Evolutionary conservation across 2,329 filamentous ascomycete species (phyloP).

Genomic region (Hypoxylon sp.): DNA sequence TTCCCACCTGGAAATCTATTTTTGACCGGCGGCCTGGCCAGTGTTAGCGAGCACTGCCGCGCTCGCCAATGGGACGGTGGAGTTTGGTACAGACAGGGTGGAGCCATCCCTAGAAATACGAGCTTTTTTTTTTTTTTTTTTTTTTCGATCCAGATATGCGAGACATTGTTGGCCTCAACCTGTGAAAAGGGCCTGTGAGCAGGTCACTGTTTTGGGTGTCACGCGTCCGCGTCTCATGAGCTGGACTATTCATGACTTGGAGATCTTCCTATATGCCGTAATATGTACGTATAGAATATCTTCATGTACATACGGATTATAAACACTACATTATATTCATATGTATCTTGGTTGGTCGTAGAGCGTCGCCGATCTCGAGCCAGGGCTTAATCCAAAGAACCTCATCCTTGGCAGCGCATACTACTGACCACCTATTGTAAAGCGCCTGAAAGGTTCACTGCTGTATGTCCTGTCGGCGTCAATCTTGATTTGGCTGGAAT

Average conservation of each 20-base stretch:
- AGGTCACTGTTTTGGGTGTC: conserved; percentile 24
- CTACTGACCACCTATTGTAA: no score
- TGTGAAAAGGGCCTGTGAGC: conserved; percentile 5
- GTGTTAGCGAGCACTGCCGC: conserved; percentile 15
- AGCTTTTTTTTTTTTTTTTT: no score
- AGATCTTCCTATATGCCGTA: no score
- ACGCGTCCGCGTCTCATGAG: conserved; percentile 1
- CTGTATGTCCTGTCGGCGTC: no score
- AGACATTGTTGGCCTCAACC: conserved; percentile 27
- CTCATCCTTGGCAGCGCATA: conserved; percentile 27
- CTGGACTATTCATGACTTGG: no score
- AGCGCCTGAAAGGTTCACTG: no score
- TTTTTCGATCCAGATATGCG: conserved; percentile 11
- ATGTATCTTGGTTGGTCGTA: conserved; percentile 1
- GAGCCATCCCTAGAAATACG: conserved; percentile 36
- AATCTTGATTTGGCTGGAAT: no score
- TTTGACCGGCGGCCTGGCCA: conserved; percentile 31
- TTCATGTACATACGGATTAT: conserved; percentile 1
- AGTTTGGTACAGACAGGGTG: conserved; percentile 9
- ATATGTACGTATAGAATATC: no score
- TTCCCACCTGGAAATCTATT: conserved; percentile 27
- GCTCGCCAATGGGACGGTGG: conserved; percentile 19
- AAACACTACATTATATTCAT: conserved; percentile 6
- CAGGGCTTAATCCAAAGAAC: conserved; percentile 30
- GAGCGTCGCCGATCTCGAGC: conserved; percentile 30